Conservation (phyloP, 805 yeast genomes). For the Debaryomyces hansenii region DNA sequence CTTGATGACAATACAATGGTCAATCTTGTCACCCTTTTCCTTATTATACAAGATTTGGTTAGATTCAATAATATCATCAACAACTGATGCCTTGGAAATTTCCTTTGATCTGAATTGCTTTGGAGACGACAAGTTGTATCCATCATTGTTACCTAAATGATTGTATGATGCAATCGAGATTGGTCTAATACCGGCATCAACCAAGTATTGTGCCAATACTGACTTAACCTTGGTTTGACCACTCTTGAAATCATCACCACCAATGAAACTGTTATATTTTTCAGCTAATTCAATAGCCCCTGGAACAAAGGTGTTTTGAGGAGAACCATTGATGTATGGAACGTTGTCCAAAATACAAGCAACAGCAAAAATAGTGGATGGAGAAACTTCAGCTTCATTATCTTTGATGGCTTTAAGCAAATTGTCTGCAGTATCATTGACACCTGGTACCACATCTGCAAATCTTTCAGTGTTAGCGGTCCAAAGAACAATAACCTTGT, state of each 20-base stretch:
- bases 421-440: conserved; percentile 86
- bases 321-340: conserved; percentile 95
- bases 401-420: conserved; percentile 68
- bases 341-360: conserved; percentile 86
- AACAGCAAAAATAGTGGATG: conserved; percentile 91
- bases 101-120: conserved; percentile 94
- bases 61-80: conserved; percentile 90
- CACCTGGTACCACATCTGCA: conserved; percentile 72
- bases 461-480: conserved; percentile 97
- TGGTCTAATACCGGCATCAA: conserved; percentile 97
- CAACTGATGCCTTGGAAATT: conserved; percentile 88
- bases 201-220: conserved; percentile 93
- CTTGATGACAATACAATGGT: conserved; percentile 94
- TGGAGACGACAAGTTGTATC: conserved; percentile 87
- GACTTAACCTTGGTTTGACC: conserved; percentile 96
- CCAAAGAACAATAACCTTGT: conserved; percentile 90
- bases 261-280: conserved; percentile 70
- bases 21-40: conserved; percentile 73
- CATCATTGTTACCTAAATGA: conserved; percentile 96
- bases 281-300: conserved; percentile 92
- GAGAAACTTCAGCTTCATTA: conserved; percentile 83
- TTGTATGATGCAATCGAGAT: conserved; percentile 92
- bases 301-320: conserved; percentile 96
- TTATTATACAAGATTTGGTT: conserved; percentile 83
- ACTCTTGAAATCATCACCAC: conserved; percentile 96